Evolutionary conservation across 1,284 basidiomycete genomes (phyloP).

Genomic region (Cryptococcus sp.): DNA sequence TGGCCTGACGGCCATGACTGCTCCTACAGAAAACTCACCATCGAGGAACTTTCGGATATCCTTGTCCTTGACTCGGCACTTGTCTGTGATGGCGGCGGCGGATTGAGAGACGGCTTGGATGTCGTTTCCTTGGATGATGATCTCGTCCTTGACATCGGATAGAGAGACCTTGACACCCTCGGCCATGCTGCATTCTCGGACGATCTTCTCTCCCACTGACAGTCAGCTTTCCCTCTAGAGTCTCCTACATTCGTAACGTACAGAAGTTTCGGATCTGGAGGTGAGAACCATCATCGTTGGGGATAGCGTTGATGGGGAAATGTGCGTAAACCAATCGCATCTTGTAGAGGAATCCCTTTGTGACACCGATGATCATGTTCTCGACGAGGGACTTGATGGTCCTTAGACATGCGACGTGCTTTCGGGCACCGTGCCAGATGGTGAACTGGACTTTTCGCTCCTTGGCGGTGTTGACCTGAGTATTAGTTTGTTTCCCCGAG

Average conservation of each 20-base stretch:
- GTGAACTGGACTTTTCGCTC: slow-evolving; percentile 78
- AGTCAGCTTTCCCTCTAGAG: not conserved
- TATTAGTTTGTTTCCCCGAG: not conserved
- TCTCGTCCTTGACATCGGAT: slow-evolving; percentile 94
- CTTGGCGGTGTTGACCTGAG: slow-evolving; percentile 50
- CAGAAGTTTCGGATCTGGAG: slow-evolving; percentile 99
- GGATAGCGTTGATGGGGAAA: slow-evolving; percentile 99
- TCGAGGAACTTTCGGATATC: slow-evolving; percentile 78
- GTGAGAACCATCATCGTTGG: slow-evolving; percentile 70
- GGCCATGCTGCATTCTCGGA: slow-evolving; percentile 89
- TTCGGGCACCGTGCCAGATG: slow-evolving; percentile 96
- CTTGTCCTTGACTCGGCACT: slow-evolving; percentile 94
- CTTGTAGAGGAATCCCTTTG: slow-evolving; percentile 99
- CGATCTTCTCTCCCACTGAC: slow-evolving; percentile 62
- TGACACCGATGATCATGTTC: slow-evolving; percentile 98
- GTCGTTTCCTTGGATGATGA: slow-evolving; percentile 89
- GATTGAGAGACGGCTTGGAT: slow-evolving; percentile 94
- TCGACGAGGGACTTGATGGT: slow-evolving; percentile 91
- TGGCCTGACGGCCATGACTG: not conserved
- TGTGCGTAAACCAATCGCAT: slow-evolving; percentile 99
- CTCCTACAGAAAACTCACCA: slow-evolving; percentile 60
- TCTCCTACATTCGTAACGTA: slow-evolving; percentile 49
- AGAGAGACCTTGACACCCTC: slow-evolving; percentile 81
- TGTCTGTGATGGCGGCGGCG: slow-evolving; percentile 90
- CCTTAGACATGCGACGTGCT: slow-evolving; percentile 96